A percentile compares a stretch with the other conserved stretches of the same genome.
phyloP scores from a whole-genome alignment of 2,329 filamentous ascomycete genomes.

The Waltergamsia citrina region DNA sequence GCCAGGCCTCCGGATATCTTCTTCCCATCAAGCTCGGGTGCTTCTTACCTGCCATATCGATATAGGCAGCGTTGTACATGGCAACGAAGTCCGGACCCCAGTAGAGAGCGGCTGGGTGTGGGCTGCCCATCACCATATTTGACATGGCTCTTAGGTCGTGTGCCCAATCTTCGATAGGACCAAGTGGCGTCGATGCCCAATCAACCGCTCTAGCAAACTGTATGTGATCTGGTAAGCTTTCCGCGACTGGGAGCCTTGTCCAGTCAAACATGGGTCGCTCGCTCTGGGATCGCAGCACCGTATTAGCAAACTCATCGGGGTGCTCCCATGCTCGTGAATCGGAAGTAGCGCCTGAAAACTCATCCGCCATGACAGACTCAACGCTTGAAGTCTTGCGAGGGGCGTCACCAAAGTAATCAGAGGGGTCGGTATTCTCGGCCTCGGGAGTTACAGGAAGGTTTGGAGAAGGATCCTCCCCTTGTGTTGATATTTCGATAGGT shows the following conservation, averaged over 20 bases:
- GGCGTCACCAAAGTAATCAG: conserved; percentile 33
- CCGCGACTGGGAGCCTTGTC: conserved; percentile 59
- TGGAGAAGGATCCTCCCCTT: conserved; percentile 20
- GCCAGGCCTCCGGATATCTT: conserved; percentile 59
- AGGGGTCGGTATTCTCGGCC: conserved; percentile 17
- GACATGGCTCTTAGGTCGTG: conserved; percentile 67
- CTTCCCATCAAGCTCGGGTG: conserved; percentile 69
- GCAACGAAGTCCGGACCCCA: conserved; percentile 63
- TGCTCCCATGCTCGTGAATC: conserved; percentile 14
- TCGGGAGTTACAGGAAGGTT: conserved; percentile 22
- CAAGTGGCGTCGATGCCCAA: conserved; percentile 65
- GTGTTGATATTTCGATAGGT: conserved; percentile 11
- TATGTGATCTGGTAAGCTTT: conserved; percentile 60
- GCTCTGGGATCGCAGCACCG: conserved; percentile 25
- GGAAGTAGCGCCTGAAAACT: neutral
- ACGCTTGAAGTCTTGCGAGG: conserved; percentile 7
- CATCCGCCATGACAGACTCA: neutral
- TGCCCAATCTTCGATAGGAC: conserved; percentile 67
- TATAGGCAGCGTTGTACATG: conserved; percentile 68
- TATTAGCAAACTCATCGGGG: conserved; percentile 31
- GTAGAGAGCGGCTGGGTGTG: conserved; percentile 68
- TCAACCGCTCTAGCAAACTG: conserved; percentile 62
- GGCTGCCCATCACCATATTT: conserved; percentile 72
- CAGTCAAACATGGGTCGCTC: conserved; percentile 62
- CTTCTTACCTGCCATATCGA: conserved; percentile 63